Evolutionary conservation across 345 rosid species (phyloP), one percentile per base, ranked within the genome.

Genomic region (Firmiana major): DNA sequence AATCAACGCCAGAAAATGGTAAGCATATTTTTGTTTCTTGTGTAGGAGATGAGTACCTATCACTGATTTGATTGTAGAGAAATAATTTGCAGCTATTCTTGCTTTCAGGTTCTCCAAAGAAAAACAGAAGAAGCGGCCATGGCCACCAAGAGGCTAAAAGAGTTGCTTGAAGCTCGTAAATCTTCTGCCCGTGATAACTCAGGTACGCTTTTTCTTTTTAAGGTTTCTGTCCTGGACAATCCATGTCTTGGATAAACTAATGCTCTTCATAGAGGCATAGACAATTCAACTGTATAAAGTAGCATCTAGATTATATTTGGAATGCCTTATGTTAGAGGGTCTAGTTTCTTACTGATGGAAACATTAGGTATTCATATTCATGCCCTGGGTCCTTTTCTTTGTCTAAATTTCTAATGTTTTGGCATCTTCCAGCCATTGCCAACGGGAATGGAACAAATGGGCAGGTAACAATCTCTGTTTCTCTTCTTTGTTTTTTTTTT

Each of bases 61-160:
- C 6, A n/a, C 22, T 22, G 31, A 34, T 40, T 77, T 71, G 24
- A 31, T 43, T 43, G 51, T 69, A 51, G 66, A n/a, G 73, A 10
- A 63, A 59, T 80, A 28, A 72, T 53, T 31, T 70, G 45, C 64
- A 60, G 73, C 79, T 75, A 43, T 74, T 76, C 63, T 70, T 68
- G 53, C 79, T 78, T 81, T 72, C 87, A 96, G 99, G 98, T 96
- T 86, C 98, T 96, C 75, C 99, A 96, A 67, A 89, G 99, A 82
- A 96, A 96, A 89, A 96, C 97, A 48, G 99, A 96, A 84, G 99
- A 96, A 85, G 99, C 99, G 79, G 97, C 99, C 77, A 87, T 92
- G 92, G 98, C 99, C 60, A 96, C 97, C 83, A 96, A 91, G 85
- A 90, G 99, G 85, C 85, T 96, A 78, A 96, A 96, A 82, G 97